Conservation (phyloP, 257 asterid genomes). For the Solanum boliviense region DNA sequence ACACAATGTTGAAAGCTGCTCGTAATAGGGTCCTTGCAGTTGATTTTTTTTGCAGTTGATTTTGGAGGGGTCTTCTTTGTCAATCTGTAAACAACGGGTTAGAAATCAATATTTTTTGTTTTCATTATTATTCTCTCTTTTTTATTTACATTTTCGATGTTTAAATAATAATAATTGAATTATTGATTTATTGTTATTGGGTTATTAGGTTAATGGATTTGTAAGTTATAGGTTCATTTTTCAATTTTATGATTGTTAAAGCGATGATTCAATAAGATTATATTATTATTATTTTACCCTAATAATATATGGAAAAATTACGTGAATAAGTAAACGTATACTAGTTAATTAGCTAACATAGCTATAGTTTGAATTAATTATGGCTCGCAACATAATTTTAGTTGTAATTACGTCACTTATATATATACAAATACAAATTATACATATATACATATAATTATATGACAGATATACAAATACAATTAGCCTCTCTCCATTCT, state of each 20-base stretch:
- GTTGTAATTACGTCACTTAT: neutral
- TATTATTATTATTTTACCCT: accelerated
- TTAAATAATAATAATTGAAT: neutral
- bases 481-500: neutral
- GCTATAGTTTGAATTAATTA: no score
- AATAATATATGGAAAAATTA: accelerated
- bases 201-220: neutral
- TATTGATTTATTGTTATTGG: no score
- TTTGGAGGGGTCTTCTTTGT: neutral
- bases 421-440: no score
- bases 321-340: accelerated
- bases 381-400: neutral
- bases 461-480: neutral
- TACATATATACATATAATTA: no score
- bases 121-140: neutral
- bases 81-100: neutral
- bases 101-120: neutral
- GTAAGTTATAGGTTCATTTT: neutral
- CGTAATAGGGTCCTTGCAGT: neutral
- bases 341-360: no score
- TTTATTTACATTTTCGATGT: neutral
- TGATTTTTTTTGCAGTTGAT: neutral
- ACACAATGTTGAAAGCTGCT: neutral
- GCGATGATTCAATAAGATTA: no score
- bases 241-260: neutral